Conservation (phyloP, 2,329 filamentous ascomycete species). For the Aspergillus candidus region DNA sequence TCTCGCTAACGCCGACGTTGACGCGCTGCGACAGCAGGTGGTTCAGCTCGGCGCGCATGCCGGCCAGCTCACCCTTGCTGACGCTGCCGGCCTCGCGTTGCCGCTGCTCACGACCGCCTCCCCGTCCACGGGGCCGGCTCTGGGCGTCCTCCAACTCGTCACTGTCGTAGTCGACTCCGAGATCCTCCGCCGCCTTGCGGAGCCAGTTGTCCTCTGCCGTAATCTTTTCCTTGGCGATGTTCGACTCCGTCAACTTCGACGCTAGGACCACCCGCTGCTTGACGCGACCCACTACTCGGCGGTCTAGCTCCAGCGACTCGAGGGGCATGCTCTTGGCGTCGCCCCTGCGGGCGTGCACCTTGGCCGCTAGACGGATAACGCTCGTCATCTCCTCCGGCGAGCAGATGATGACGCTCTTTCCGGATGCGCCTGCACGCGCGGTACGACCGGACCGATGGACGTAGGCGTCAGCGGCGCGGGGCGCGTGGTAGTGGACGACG, state of each 20-base stretch:
- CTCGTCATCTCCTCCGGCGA: conserved; percentile 84
- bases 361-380: conserved; percentile 74
- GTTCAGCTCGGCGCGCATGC: conserved; percentile 65
- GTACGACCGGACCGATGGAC: conserved; percentile 94
- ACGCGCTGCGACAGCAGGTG: conserved; percentile 65
- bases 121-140: conserved; percentile 49
- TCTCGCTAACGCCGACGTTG: conserved; percentile 82
- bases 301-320: conserved; percentile 71
- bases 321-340: conserved; percentile 61
- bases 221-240: conserved; percentile 80
- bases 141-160: conserved; percentile 70
- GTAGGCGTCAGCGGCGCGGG: conserved; percentile 84
- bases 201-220: conserved; percentile 80
- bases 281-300: conserved; percentile 67
- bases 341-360: conserved; percentile 64
- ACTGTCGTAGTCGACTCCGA: conserved; percentile 89
- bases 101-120: conserved; percentile 68
- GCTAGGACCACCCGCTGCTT: conserved; percentile 71
- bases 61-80: conserved; percentile 67
- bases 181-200: conserved; percentile 75
- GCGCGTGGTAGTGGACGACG: conserved; percentile 92
- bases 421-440: conserved; percentile 70
- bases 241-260: conserved; percentile 80
- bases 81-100: conserved; percentile 63
- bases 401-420: conserved; percentile 81